phyloP scores from a whole-genome alignment of 2,329 filamentous ascomycete genomes.

The Hansfordia pulvinata region DNA sequence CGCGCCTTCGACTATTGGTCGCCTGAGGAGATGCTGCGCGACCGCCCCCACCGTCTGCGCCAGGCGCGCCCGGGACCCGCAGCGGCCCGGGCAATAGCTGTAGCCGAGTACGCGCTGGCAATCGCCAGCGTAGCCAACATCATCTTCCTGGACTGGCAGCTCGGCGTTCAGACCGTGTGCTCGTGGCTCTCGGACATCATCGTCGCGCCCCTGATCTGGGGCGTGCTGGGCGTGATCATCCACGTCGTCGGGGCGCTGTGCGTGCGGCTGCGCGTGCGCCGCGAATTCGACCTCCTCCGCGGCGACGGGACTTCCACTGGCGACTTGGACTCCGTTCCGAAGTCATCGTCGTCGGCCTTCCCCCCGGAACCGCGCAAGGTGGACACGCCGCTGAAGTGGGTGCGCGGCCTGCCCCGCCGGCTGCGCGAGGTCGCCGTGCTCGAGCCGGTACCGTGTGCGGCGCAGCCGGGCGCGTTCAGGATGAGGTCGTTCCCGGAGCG shows the following conservation, averaged over 20 bases:
- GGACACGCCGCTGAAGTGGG: slow-evolving; percentile 2
- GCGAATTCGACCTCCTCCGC: slow-evolving; percentile 1
- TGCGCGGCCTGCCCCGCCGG: slow-evolving; percentile 2
- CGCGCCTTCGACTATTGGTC: slow-evolving; percentile 8
- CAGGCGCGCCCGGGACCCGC: neutral
- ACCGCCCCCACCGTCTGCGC: slow-evolving; percentile 1
- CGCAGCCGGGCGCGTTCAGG: slow-evolving; percentile 4
- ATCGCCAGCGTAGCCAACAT: slow-evolving; percentile 5
- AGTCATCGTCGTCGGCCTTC: no score
- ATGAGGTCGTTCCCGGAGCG: slow-evolving; percentile 3
- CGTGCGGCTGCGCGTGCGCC: slow-evolving; percentile 6
- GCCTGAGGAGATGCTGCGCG: slow-evolving; percentile 6
- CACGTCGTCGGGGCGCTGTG: slow-evolving; percentile 5
- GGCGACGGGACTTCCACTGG: neutral
- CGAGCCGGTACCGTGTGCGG: slow-evolving; percentile 3
- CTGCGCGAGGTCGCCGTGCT: slow-evolving; percentile 2
- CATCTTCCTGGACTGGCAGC: slow-evolving; percentile 5
- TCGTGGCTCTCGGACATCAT: slow-evolving; percentile 6
- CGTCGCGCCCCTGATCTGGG: slow-evolving; percentile 6
- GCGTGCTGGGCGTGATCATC: slow-evolving; percentile 5
- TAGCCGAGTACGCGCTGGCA: slow-evolving; percentile 4
- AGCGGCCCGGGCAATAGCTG: neutral
- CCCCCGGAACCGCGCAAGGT: no score
- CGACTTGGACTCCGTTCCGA: no score
- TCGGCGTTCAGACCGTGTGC: slow-evolving; percentile 8